phyloP scores from a whole-genome alignment of 129 eudicot species.

The Flaveria robusta region DNA sequence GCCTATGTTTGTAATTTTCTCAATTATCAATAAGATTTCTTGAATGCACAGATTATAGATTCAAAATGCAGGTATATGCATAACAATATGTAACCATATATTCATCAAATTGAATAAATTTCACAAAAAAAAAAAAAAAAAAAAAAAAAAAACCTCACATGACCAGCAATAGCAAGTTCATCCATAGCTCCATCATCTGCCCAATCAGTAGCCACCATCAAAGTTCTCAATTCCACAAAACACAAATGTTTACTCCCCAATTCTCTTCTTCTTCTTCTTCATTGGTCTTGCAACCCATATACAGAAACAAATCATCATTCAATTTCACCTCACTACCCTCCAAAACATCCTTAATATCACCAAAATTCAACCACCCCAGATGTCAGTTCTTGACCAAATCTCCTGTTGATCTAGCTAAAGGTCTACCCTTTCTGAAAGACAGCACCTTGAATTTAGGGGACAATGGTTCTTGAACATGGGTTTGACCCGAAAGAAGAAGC shows the following conservation, averaged over 20 bases:
- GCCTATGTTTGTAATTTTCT: too few relatives aligned
- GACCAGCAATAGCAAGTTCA: slow-evolving; percentile 85
- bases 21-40: neutral
- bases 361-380: slow-evolving; percentile 77
- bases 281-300: slow-evolving; percentile 59
- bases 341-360: slow-evolving; percentile 57
- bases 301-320: slow-evolving; percentile 65
- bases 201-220: slow-evolving; percentile 98
- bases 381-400: slow-evolving; percentile 58
- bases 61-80: too few relatives aligned
- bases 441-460: slow-evolving; percentile 70
- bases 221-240: slow-evolving; percentile 87
- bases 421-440: slow-evolving; percentile 80
- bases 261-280: slow-evolving; percentile 14
- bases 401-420: slow-evolving; percentile 54
- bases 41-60: neutral
- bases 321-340: slow-evolving; percentile 53
- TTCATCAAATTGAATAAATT: too few relatives aligned
- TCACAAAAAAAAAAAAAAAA: too few relatives aligned
- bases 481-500: slow-evolving; percentile 45
- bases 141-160: slow-evolving; percentile 48
- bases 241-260: slow-evolving; percentile 47
- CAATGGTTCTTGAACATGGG: slow-evolving; percentile 47
- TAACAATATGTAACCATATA: too few relatives aligned
- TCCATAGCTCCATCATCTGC: slow-evolving; percentile 65